Percentiles rank a stretch among this genome's conserved stretches.
Conservation (phyloP, 202 grass and related monocot species). For the Dendrocalamus latiflorus region DNA sequence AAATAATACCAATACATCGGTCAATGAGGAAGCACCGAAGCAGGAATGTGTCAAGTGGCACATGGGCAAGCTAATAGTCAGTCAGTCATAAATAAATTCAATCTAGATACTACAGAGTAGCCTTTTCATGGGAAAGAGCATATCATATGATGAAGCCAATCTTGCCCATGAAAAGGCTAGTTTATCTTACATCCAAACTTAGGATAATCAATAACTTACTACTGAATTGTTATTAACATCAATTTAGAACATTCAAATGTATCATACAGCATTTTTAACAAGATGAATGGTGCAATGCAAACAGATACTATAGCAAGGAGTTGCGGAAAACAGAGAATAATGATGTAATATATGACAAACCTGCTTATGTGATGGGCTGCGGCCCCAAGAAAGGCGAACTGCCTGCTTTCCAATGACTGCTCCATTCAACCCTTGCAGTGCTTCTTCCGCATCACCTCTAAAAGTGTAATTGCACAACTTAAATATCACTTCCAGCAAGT, state of each 20-base stretch:
- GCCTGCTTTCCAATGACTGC: conserved; percentile 57
- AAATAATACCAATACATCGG: neutral
- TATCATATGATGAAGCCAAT: neutral
- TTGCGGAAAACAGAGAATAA: neutral
- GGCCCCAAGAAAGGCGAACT: conserved; percentile 74
- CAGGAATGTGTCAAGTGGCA: neutral
- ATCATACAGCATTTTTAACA: neutral
- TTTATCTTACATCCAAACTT: neutral
- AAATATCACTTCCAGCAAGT: neutral
- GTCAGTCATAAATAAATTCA: neutral
- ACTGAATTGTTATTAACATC: neutral
- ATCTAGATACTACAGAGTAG: neutral
- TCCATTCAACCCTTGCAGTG: conserved; percentile 70
- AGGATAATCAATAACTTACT: neutral
- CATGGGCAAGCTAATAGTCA: neutral
- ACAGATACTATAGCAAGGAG: neutral
- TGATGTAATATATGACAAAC: conserved; percentile 18
- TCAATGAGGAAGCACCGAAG: neutral
- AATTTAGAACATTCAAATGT: neutral
- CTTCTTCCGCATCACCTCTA: conserved; percentile 72
- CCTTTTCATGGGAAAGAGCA: neutral
- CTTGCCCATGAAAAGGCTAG: neutral
- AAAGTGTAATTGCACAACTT: neutral
- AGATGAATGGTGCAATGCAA: neutral
- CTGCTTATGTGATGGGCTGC: conserved; percentile 69